Evolutionary conservation across 2,329 filamentous ascomycete genomes (phyloP).

Genomic region (Trichoderma arundinaceum): DNA sequence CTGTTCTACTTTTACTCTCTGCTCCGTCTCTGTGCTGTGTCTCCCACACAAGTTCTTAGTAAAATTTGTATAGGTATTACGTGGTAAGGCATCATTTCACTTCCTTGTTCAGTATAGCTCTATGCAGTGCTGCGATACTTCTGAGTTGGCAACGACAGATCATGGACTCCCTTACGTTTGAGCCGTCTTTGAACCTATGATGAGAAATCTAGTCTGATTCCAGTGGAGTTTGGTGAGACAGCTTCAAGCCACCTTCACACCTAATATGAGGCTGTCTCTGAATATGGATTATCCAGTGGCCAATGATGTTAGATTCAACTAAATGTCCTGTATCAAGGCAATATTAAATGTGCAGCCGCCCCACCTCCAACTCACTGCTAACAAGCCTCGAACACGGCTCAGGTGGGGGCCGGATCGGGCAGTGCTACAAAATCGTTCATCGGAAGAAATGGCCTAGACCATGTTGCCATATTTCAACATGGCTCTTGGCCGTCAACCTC

Average conservation of each 20-base stretch:
- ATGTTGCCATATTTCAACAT: no score
- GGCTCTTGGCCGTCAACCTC: no score
- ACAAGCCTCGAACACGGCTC: no score
- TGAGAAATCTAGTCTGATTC: neutral
- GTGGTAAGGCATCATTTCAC: neutral
- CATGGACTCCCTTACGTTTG: neutral
- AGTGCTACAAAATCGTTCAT: no score
- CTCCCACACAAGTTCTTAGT: neutral
- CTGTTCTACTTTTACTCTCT: neutral
- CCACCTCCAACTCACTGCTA: no score
- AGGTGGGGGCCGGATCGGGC: no score
- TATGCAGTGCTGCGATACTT: neutral
- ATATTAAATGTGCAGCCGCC: no score
- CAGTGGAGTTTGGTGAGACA: neutral
- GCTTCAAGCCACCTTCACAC: neutral
- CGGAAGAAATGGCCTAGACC: no score
- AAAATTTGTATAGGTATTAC: neutral
- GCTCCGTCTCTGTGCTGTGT: neutral
- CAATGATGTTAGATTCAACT: neutral
- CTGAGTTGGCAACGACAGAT: neutral
- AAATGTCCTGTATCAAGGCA: neutral
- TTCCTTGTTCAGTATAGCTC: neutral
- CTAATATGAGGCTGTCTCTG: neutral
- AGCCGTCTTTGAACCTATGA: neutral
- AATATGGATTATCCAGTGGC: neutral